Percentiles rank a stretch among this genome's conserved stretches.
Conservation (phyloP, 2,329 filamentous ascomycete genomes). For the Cryphonectria naterciae region DNA sequence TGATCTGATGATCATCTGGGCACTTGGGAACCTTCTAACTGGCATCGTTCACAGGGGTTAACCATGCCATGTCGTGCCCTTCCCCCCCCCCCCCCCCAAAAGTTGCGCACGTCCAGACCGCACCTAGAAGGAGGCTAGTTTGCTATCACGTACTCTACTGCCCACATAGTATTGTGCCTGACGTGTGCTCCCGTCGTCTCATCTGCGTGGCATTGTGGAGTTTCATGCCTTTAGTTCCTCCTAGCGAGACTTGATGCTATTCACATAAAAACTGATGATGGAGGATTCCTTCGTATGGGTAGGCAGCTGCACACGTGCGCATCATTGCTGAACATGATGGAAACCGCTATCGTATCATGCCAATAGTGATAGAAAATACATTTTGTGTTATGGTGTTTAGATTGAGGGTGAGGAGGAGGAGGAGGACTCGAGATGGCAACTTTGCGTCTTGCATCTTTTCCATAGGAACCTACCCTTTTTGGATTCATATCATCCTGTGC, state of each 20-base stretch:
- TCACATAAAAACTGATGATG: neutral
- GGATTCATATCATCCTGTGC: neutral
- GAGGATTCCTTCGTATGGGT: neutral
- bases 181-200: conserved; percentile 19
- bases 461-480: too few species aligned
- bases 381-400: too few species aligned
- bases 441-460: too few species aligned
- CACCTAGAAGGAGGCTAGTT: too few species aligned
- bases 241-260: conserved; percentile 16
- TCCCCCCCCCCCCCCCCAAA: neutral
- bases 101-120: neutral
- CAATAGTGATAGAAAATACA: too few species aligned
- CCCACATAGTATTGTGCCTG: neutral
- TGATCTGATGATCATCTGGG: neutral
- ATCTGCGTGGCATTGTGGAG: conserved; percentile 11
- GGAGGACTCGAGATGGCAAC: too few species aligned
- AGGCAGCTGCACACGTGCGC: neutral
- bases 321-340: neutral
- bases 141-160: neutral
- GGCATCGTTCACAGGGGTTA: neutral
- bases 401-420: too few species aligned
- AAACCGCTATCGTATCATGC: too few species aligned
- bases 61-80: neutral
- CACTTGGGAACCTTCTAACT: neutral
- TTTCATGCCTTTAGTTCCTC: neutral